Conservation (phyloP, 2,329 filamentous ascomycete species). For the Alternaria atra region DNA sequence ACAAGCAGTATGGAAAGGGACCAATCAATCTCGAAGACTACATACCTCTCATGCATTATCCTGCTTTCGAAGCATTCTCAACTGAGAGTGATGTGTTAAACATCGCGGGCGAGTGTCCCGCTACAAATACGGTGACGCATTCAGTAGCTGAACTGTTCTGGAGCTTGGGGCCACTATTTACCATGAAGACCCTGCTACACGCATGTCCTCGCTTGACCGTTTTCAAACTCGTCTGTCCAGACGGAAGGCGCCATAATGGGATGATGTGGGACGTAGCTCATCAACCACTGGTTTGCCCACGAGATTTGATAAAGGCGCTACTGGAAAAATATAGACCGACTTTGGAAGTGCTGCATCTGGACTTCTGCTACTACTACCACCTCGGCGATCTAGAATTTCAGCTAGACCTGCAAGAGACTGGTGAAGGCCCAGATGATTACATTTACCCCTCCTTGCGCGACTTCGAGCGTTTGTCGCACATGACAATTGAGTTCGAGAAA, state of each 20-base stretch:
- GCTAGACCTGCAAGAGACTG: background rate
- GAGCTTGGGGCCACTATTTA: slow-evolving; percentile 1
- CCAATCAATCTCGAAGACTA: slow-evolving; percentile 6
- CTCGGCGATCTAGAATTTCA: background rate
- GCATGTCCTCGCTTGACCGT: background rate
- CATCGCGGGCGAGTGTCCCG: background rate
- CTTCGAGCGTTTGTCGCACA: slow-evolving; percentile 1
- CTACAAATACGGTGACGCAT: background rate
- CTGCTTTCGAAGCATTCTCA: slow-evolving; percentile 7
- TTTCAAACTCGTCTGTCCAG: background rate
- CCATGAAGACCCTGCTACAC: slow-evolving; percentile 1
- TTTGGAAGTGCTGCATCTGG: slow-evolving; percentile 5
- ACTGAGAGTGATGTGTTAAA: slow-evolving; percentile 2
- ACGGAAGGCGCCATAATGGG: background rate
- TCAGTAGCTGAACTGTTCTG: slow-evolving; percentile 6
- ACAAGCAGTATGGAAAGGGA: slow-evolving; percentile 10
- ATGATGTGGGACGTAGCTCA: background rate
- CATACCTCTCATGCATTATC: slow-evolving; percentile 9
- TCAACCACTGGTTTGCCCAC: slow-evolving; percentile 5
- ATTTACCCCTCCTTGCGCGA: slow-evolving; percentile 1
- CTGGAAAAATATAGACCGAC: slow-evolving; percentile 3
- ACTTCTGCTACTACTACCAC: background rate
- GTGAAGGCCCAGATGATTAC: background rate
- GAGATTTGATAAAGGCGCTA: slow-evolving; percentile 11
- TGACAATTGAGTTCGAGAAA: slow-evolving; percentile 7